Evolutionary conservation across 1,284 basidiomycete genomes (phyloP).

Genomic region (Ustilago vetiveriae): DNA sequence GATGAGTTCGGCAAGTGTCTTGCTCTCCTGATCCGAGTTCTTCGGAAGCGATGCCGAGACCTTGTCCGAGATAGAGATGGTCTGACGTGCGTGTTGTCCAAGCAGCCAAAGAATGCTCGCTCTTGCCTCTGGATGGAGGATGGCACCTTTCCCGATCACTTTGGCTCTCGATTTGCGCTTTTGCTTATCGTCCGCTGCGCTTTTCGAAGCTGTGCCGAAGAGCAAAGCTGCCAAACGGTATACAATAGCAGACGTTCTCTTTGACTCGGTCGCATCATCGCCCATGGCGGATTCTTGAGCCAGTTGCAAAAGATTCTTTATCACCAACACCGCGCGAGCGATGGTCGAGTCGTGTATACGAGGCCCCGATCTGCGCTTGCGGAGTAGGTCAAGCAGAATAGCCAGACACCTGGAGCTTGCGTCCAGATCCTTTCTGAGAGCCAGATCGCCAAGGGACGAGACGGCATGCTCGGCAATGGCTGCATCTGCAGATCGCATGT

Average conservation of each 20-base stretch:
- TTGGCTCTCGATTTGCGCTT: constrained; percentile 29
- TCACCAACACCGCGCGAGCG: constrained; percentile 31
- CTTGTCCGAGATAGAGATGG: constrained; percentile 9
- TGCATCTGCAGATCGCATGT: constrained; percentile 33
- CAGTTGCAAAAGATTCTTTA: constrained; percentile 37
- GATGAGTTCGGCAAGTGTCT: constrained; percentile 55
- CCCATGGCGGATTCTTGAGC: background rate
- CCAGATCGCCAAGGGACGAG: constrained; percentile 43
- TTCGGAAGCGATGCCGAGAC: background rate
- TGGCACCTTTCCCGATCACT: constrained; percentile 50
- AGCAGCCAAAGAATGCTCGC: constrained; percentile 61
- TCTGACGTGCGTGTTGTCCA: constrained; percentile 55
- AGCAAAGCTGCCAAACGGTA: constrained; percentile 49
- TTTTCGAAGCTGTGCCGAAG: constrained; percentile 39
- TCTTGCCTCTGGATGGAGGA: constrained; percentile 44
- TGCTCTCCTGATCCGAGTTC: constrained; percentile 1
- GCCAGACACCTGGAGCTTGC: constrained; percentile 26
- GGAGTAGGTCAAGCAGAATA: constrained; percentile 29
- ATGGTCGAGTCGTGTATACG: constrained; percentile 23
- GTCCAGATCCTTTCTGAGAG: constrained; percentile 18
- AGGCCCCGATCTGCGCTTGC: constrained; percentile 20
- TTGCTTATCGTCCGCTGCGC: constrained; percentile 4
- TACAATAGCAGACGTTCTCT: constrained; percentile 41
- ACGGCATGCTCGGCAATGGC: constrained; percentile 44
- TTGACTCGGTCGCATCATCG: background rate